Evolutionary conservation across 2,329 filamentous ascomycete species (phyloP).

Genomic region (Reticulascus tulasneorum): DNA sequence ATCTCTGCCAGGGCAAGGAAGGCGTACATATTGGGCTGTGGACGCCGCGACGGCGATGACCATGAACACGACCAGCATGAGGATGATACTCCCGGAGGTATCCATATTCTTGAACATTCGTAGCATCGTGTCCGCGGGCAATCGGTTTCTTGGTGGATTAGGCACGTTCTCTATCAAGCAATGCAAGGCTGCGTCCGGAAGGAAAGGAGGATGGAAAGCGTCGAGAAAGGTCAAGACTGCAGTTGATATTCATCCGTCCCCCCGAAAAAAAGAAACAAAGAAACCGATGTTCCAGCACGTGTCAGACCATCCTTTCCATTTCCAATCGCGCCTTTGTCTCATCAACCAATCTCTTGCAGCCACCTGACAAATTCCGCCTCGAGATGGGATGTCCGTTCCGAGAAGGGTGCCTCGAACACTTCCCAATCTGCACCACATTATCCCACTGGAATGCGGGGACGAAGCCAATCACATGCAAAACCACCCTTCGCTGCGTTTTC

Average conservation of each 20-base stretch:
- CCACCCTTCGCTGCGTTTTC: too few relatives aligned
- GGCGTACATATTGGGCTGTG: constrained; percentile 11
- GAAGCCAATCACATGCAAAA: too few relatives aligned
- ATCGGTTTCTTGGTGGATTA: background rate
- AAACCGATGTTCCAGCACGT: constrained; percentile 4
- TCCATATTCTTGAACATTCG: constrained; percentile 11
- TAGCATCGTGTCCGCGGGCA: constrained; percentile 8
- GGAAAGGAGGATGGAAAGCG: background rate
- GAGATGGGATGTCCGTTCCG: too few relatives aligned
- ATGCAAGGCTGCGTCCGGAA: too few relatives aligned
- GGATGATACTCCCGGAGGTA: constrained; percentile 5
- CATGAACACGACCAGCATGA: constrained; percentile 11
- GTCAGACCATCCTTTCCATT: too few relatives aligned
- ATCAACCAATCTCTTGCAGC: too few relatives aligned
- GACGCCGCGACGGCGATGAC: constrained; percentile 11
- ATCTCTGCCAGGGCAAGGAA: background rate
- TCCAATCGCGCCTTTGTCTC: too few relatives aligned
- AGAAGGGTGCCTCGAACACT: too few relatives aligned
- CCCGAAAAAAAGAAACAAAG: background rate
- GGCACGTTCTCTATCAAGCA: too few relatives aligned
- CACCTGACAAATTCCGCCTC: too few relatives aligned
- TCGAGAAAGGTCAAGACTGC: background rate
- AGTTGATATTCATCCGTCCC: background rate
- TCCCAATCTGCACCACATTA: too few relatives aligned
- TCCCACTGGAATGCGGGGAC: too few relatives aligned